Evolutionary conservation across 106 monocot genomes (phyloP), one percentile per base, ranked within the genome.

Genomic region (Hemerocallis citrina): DNA sequence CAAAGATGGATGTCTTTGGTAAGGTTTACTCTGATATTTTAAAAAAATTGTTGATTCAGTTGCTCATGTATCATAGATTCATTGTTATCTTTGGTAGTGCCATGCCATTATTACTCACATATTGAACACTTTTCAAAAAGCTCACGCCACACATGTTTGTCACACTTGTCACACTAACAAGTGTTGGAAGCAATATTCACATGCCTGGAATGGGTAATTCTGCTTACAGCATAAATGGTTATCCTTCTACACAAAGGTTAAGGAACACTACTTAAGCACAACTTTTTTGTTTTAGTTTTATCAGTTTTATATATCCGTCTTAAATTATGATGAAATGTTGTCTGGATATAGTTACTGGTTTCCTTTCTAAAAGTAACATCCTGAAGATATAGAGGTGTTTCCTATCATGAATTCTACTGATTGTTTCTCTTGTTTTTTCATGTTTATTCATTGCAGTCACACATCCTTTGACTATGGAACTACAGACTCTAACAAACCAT

Each of bases 211-310:
- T 77, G 79, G 77, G 76, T 79, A 83, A 84, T 68, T 69, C 89
- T 74, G 67, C 82, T 77, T 72, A 86, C 82, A 85, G 57, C 84
- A 78, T 54, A 55, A 68, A 67, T 80, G 82, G 65, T 85, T 81
- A 81, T 84, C 70, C 88, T 69, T 92, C 88, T 71, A 35, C 92
- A 84, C 88, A 84, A 79, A 92, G 92, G 92, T 92, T 73, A 87
- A 72, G 68, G 75, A 81, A 84, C 92, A 78, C 63, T 69, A 75
- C 83, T 74, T 65, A 33, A 42, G 73, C 78, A 77, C 75, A 81
- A 12, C 63, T 65, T 59, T 25, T 22, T 62, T 62, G 44, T 40
- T 62, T 62, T 68, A 17, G 12, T 31, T 43, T n/a, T 29, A 29
- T 13, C 2, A 28, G 25, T 19, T 65, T 34, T n/a, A 22, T 52